Evolutionary conservation across 345 rosid species (phyloP).

Genomic region (Populus euphratica): DNA sequence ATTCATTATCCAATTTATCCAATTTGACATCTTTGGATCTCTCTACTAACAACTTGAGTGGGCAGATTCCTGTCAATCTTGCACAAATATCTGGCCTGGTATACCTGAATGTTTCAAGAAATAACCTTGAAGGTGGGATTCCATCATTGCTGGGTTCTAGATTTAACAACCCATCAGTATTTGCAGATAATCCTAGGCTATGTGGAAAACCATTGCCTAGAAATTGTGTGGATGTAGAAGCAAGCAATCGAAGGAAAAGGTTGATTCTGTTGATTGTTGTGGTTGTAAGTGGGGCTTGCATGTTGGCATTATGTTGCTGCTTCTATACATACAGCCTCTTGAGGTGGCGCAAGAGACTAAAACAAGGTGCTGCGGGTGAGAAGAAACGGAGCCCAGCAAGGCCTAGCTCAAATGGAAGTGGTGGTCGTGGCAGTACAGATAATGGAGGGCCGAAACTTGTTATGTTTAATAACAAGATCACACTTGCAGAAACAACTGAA

Average conservation of each 20-base stretch:
- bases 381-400: conserved; percentile 84
- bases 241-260: conserved; percentile 48
- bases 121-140: conserved; percentile 68
- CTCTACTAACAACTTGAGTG: conserved; percentile 70
- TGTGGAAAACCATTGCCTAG: conserved; percentile 68
- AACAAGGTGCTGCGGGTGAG: conserved; percentile 63
- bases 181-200: conserved; percentile 49
- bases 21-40: conserved; percentile 65
- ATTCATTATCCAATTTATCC: conserved; percentile 47
- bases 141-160: conserved; percentile 54
- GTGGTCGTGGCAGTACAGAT: conserved; percentile 78
- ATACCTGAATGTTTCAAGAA: conserved; percentile 70
- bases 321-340: conserved; percentile 77
- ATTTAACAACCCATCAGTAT: conserved; percentile 55
- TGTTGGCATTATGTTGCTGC: conserved; percentile 74
- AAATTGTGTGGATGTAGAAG: conserved; percentile 40
- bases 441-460: conserved; percentile 84
- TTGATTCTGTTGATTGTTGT: conserved; percentile 55
- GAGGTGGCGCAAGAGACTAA: conserved; percentile 78
- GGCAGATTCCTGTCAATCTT: conserved; percentile 63
- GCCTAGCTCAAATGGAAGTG: conserved; percentile 72
- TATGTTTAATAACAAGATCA: conserved; percentile 89
- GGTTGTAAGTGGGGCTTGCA: conserved; percentile 52
- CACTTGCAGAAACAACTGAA: conserved; percentile 78
- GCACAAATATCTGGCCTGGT: conserved; percentile 42